phyloP scores from a whole-genome alignment of 345 rosid species.

The Populus alba region DNA sequence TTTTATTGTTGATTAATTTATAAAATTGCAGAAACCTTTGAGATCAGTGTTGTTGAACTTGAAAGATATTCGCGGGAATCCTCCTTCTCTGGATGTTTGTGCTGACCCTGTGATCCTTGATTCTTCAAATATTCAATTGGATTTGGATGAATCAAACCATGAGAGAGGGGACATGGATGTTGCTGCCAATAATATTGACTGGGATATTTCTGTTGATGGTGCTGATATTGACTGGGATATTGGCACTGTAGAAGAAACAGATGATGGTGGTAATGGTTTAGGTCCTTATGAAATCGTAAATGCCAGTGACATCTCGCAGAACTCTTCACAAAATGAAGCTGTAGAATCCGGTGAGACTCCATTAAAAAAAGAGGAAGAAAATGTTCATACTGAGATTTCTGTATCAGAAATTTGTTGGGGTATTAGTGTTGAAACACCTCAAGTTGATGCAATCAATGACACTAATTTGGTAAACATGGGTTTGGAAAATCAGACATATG shows the following conservation, averaged over 20 bases:
- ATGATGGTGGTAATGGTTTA: constrained; percentile 71
- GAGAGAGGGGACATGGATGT: constrained; percentile 42
- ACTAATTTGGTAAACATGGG: constrained; percentile 31
- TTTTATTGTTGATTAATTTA: constrained; percentile 6
- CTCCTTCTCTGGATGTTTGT: constrained; percentile 70
- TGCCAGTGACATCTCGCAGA: constrained; percentile 64
- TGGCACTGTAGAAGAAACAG: constrained; percentile 73
- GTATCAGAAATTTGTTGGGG: constrained; percentile 83
- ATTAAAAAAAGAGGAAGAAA: constrained; percentile 35
- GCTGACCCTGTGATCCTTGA: constrained; percentile 46
- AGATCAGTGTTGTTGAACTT: constrained; percentile 50
- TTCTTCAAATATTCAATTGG: constrained; percentile 38
- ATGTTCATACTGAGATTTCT: constrained; percentile 37
- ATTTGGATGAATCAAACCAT: constrained; percentile 36
- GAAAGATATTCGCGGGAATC: constrained; percentile 68
- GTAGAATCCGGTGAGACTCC: constrained; percentile 33
- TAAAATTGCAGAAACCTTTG: constrained; percentile 55
- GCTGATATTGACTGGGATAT: constrained; percentile 94
- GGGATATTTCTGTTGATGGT: constrained; percentile 85
- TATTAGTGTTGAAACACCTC: constrained; percentile 86
- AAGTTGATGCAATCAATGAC: constrained; percentile 61
- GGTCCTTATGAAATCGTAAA: constrained; percentile 87
- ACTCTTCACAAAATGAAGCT: constrained; percentile 41
- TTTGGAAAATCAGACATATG: constrained; percentile 36
- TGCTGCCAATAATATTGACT: constrained; percentile 61